A percentile compares a stretch with the other conserved stretches of the same genome.
Evolutionary conservation across 306 rosid species (phyloP).

Genomic region (Vigna unguiculata): DNA sequence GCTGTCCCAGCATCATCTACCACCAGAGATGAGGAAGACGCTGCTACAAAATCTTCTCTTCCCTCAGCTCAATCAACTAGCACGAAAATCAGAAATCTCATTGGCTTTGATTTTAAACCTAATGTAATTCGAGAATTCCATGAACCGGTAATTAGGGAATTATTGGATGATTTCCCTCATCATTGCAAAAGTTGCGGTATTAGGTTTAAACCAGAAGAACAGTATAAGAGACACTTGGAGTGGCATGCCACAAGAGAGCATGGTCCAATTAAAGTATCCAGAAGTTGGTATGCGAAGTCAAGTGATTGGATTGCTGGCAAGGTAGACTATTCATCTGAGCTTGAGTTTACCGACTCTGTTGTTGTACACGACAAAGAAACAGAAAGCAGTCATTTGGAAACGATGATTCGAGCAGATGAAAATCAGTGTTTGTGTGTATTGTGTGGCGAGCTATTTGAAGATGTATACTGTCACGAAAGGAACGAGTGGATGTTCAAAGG

Average conservation of each 20-base stretch:
- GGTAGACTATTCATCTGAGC: constrained; percentile 49
- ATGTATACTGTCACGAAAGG: constrained; percentile 73
- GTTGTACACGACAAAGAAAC: constrained; percentile 45
- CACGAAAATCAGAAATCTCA: constrained; percentile 55
- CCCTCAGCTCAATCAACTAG: constrained; percentile 53
- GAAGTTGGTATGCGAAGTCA: constrained; percentile 75
- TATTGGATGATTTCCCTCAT: constrained; percentile 67
- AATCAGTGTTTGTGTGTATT: constrained; percentile 78
- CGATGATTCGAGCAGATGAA: constrained; percentile 80
- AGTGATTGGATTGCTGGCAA: constrained; percentile 68
- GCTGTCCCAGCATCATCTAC: constrained; percentile 52
- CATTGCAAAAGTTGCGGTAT: constrained; percentile 73
- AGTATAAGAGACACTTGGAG: constrained; percentile 74
- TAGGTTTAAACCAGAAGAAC: constrained; percentile 67
- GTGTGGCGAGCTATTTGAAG: constrained; percentile 93
- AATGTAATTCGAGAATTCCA: constrained; percentile 81
- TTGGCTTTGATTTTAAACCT: constrained; percentile 88
- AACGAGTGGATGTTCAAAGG: constrained; percentile 94
- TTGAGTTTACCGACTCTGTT: constrained; percentile 46
- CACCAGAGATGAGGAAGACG: constrained; percentile 50
- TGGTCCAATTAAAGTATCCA: constrained; percentile 54
- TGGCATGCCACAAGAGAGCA: constrained; percentile 73
- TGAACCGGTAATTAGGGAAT: constrained; percentile 67
- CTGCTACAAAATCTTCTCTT: constrained; percentile 47
- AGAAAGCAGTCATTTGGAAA: constrained; percentile 51